Percentiles rank a stretch among this genome's conserved stretches.
These are phyloP conservation scores for Xylona heveae DNA, from an alignment of 495 filamentous ascomycete species.

Conservation along the genomic window DNA sequence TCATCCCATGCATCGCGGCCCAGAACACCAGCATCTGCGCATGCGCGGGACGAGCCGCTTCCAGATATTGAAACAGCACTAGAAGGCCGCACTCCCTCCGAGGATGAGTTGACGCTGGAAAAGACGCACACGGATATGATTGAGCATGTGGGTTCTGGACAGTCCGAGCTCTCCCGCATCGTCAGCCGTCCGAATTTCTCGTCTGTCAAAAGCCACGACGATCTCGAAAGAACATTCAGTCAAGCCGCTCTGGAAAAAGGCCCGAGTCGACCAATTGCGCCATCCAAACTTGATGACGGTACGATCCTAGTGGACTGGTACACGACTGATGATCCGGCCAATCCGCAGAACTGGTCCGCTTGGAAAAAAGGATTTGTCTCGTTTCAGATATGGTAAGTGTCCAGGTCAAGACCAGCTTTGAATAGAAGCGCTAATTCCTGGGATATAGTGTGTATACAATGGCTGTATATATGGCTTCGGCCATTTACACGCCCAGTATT, in stretches of 20 bases:
- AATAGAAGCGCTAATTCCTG: conserved; percentile 1
- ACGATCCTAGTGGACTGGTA: conserved; percentile 32
- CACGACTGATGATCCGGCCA: conserved; percentile 26
- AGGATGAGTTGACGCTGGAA: conserved; percentile 9
- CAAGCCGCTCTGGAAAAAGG: conserved; percentile 21
- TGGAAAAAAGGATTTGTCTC: conserved; percentile 15
- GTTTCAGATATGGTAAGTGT: conserved; percentile 10
- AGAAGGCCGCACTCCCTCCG: not conserved
- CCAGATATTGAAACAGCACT: not conserved
- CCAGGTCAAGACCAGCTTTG: not conserved
- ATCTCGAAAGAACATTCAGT: too few relatives aligned
- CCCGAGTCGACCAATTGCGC: conserved; percentile 24
- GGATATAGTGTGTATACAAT: conserved; percentile 11
- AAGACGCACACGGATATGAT: conserved; percentile 15
- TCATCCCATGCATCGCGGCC: conserved; percentile 2
- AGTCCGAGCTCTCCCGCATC: conserved; percentile 18
- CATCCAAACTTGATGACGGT: conserved; percentile 20
- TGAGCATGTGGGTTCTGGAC: too few relatives aligned
- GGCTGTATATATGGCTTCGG: conserved; percentile 10
- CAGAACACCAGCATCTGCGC: not conserved
- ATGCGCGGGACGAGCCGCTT: not conserved
- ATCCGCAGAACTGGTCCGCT: conserved; percentile 33
- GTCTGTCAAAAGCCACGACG: too few relatives aligned
- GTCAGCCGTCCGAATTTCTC: too few relatives aligned
- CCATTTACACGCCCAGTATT: conserved; percentile 12